phyloP scores from a whole-genome alignment of 345 rosid genomes.

The Brassica incana region DNA sequence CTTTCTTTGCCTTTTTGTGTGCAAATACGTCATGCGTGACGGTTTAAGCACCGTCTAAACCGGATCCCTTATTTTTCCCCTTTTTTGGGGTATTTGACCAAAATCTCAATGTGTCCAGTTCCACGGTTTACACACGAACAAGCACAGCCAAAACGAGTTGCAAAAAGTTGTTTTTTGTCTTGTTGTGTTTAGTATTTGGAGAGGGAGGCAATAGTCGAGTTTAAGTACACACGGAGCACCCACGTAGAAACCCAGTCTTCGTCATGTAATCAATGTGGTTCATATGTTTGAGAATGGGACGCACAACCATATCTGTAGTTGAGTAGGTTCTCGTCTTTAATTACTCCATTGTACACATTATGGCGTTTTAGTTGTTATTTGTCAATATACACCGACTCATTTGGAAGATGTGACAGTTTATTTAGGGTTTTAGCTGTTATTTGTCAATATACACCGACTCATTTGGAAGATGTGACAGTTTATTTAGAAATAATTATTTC shows the following conservation, averaged over 20 bases:
- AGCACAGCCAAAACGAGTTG: background rate
- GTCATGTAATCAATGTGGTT: constrained; percentile 10
- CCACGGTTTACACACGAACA: constrained; percentile 16
- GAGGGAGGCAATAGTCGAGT: background rate
- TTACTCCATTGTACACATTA: background rate
- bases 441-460: too few relatives aligned
- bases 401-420: background rate
- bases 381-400: background rate
- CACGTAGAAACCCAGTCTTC: background rate
- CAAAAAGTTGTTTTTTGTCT: constrained; percentile 31
- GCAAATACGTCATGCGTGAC: constrained; percentile 23
- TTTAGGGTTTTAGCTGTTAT: too few relatives aligned
- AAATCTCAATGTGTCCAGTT: background rate
- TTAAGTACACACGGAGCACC: constrained; percentile 25
- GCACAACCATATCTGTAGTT: background rate
- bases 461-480: background rate
- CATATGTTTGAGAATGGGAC: background rate
- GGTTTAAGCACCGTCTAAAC: constrained; percentile 22
- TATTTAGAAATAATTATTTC: background rate
- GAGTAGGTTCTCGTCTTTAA: background rate
- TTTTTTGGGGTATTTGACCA: constrained; percentile 25
- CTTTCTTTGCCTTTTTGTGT: constrained; percentile 1
- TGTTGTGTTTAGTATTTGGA: constrained; percentile 8
- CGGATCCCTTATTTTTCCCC: background rate
- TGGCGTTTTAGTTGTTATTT: background rate